A percentile compares a stretch with the other conserved stretches of the same genome.
Evolutionary conservation across 176 grass and related monocot species (phyloP).

Genomic region (Lolium perenne): DNA sequence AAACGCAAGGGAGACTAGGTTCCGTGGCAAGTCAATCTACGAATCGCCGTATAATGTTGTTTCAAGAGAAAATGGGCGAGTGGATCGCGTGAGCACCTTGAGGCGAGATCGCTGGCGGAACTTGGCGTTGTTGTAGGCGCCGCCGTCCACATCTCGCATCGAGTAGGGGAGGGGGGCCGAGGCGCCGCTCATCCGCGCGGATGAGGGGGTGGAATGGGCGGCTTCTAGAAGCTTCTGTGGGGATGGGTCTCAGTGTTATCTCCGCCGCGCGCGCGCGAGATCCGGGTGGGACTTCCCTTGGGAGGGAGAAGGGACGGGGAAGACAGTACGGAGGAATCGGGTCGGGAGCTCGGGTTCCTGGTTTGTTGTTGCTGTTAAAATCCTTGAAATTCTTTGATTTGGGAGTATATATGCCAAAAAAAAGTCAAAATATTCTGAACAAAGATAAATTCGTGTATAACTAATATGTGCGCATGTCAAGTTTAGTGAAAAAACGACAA

Average conservation of each 20-base stretch:
- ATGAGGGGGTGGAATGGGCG: neutral
- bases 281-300: conserved; percentile 12
- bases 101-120: conserved; percentile 90
- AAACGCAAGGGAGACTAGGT: neutral
- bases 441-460: too few relatives aligned
- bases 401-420: too few relatives aligned
- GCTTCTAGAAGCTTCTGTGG: conserved; percentile 47
- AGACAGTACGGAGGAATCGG: conserved; percentile 33
- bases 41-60: neutral
- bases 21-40: neutral
- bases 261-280: conserved; percentile 32
- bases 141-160: conserved; percentile 65
- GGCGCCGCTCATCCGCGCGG: conserved; percentile 48
- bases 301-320: neutral
- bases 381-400: too few relatives aligned
- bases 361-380: too few relatives aligned
- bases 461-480: too few relatives aligned
- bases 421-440: too few relatives aligned
- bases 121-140: conserved; percentile 90
- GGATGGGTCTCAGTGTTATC: neutral
- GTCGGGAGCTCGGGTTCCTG: neutral
- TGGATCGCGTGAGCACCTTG: conserved; percentile 55
- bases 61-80: neutral
- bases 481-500: too few relatives aligned
- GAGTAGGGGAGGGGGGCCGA: conserved; percentile 67